phyloP scores from a whole-genome alignment of 129 eudicot genomes.

The Cynara cardunculus region DNA sequence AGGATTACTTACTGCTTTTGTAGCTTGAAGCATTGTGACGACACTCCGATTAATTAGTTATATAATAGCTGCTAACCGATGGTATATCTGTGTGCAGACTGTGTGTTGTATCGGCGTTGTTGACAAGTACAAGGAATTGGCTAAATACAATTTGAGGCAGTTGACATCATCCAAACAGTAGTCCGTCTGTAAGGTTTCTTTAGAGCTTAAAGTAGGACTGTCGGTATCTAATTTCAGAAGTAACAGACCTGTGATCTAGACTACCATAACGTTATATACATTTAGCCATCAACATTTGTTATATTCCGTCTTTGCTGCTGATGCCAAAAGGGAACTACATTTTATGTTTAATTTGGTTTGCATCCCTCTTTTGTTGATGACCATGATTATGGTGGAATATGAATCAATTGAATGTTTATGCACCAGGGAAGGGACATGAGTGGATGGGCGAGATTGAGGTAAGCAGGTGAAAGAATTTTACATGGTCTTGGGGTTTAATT shows the following conservation, averaged over 20 bases:
- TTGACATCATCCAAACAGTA: conserved; percentile 49
- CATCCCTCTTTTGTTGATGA: background rate
- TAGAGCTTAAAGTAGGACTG: background rate
- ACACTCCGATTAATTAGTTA: background rate
- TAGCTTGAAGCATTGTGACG: background rate
- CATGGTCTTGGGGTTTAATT: background rate
- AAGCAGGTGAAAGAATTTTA: background rate
- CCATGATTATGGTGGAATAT: background rate
- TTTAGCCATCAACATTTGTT: background rate
- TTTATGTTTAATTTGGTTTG: background rate
- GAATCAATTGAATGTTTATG: background rate
- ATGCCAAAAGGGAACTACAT: background rate
- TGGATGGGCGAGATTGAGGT: too few relatives aligned
- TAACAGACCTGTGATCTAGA: background rate
- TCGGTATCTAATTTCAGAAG: background rate
- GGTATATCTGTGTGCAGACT: conserved; percentile 49
- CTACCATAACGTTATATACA: background rate
- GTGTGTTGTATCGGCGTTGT: conserved; percentile 93
- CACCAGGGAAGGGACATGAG: background rate
- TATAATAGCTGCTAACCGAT: background rate
- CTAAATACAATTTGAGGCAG: conserved; percentile 90
- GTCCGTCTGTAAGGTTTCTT: background rate
- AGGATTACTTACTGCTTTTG: background rate
- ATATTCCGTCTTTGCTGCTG: background rate
- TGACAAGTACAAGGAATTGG: conserved; percentile 95